Evolutionary conservation across 2,329 filamentous ascomycete species (phyloP).

Genomic region (Endocalyx cinctus): DNA sequence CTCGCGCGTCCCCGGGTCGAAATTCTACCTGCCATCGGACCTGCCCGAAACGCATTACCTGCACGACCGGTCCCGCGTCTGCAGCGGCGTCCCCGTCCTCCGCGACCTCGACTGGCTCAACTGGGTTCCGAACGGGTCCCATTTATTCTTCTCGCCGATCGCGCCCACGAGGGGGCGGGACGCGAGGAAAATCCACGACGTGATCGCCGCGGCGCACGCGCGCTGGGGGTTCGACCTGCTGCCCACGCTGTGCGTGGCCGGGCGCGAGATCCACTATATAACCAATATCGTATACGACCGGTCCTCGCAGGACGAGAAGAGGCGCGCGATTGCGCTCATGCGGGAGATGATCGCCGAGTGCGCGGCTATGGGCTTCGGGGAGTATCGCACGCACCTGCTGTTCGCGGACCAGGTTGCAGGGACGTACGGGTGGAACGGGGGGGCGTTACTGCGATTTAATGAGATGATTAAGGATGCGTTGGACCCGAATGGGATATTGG

Average conservation of each 20-base stretch:
- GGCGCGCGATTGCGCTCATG: constrained; percentile 19
- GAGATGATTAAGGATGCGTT: constrained; percentile 39
- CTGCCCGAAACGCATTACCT: constrained; percentile 33
- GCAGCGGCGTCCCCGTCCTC: constrained; percentile 29
- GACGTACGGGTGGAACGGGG: constrained; percentile 41
- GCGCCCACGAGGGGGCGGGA: constrained; percentile 43
- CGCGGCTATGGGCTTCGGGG: constrained; percentile 37
- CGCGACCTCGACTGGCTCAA: constrained; percentile 38
- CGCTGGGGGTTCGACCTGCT: constrained; percentile 47
- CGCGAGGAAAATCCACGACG: constrained; percentile 37
- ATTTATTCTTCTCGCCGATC: constrained; percentile 50
- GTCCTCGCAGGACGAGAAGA: constrained; percentile 32
- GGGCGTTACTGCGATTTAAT: constrained; percentile 38
- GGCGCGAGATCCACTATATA: constrained; percentile 53
- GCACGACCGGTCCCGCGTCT: constrained; percentile 30
- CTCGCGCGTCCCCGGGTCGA: constrained; percentile 34
- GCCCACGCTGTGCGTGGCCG: constrained; percentile 44
- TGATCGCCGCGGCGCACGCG: constrained; percentile 31
- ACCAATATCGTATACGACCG: constrained; percentile 50
- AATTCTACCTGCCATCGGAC: constrained; percentile 38
- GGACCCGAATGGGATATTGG: constrained; percentile 36
- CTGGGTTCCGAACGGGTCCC: constrained; percentile 48
- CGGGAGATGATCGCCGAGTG: constrained; percentile 35
- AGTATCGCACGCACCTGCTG: constrained; percentile 42
- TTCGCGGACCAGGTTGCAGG: constrained; percentile 43